phyloP scores from a whole-genome alignment of 2,329 filamentous ascomycete species.

The Chrysoporthe deuterocubensis region DNA sequence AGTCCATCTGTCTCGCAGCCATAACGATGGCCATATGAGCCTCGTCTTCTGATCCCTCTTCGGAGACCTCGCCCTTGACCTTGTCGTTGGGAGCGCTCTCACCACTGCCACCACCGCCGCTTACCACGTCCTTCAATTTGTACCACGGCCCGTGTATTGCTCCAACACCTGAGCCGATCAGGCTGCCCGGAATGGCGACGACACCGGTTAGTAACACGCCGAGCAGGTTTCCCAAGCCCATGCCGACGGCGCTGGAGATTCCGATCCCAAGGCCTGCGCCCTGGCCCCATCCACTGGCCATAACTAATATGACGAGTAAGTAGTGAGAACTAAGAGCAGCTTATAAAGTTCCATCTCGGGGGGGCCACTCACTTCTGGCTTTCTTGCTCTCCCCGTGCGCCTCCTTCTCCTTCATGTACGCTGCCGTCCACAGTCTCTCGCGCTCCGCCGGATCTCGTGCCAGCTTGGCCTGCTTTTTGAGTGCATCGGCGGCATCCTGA shows the following conservation, averaged over 20 bases:
- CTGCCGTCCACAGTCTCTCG: constrained; percentile 25
- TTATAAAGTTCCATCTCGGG: neutral
- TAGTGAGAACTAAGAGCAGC: neutral
- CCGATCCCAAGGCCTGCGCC: constrained; percentile 23
- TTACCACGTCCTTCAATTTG: constrained; percentile 18
- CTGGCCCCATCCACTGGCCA: constrained; percentile 27
- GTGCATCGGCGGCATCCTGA: constrained; percentile 26
- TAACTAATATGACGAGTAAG: constrained; percentile 11
- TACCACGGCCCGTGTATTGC: constrained; percentile 26
- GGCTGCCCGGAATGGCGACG: constrained; percentile 25
- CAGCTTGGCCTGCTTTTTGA: constrained; percentile 25
- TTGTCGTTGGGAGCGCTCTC: constrained; percentile 13
- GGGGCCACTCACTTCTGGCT: constrained; percentile 23
- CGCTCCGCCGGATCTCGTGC: constrained; percentile 24
- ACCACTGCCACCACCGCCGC: constrained; percentile 5
- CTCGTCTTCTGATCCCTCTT: constrained; percentile 1
- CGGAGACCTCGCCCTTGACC: constrained; percentile 16
- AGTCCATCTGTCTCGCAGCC: constrained; percentile 24
- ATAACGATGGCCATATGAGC: constrained; percentile 22
- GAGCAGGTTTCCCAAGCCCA: constrained; percentile 27
- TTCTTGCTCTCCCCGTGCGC: constrained; percentile 29
- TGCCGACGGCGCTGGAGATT: constrained; percentile 25
- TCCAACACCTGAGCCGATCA: constrained; percentile 27
- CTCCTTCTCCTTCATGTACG: constrained; percentile 28
- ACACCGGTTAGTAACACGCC: constrained; percentile 25